Base-by-base conservation (phyloP, 192 early-diverging fungal species). In the Powellomyces hirtus region DNA sequence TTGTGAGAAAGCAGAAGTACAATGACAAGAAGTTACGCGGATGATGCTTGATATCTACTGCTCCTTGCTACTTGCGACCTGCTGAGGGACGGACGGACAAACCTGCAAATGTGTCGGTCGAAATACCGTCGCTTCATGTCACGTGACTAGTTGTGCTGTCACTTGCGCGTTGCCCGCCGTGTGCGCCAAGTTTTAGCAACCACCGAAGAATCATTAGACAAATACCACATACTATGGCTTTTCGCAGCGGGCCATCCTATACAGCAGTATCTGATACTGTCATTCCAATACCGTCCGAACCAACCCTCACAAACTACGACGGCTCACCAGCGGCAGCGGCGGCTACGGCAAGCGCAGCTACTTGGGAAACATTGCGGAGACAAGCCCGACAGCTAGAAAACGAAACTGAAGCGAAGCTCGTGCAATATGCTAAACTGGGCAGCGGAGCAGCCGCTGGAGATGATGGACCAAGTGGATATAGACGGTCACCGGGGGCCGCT, bases 301-400 rank as follows among this genome's bases (percentile, higher is more conserved):
- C 46, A 10, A 22, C 42, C 14, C 31, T 18, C 0, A n/a, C 50
- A 11, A 26, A 6, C 18, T 27, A 56, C 36, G 34, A 14, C 34
- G 57, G 56, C 18, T 46, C 68, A 14, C 18, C 69, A 26, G 13
- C 70, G 13, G 31, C 70, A 13, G 50, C 62, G 2, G 70, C 38
- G 34, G 55, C 29, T 0, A 42, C 62, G 24, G 62, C 62, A 14
- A 40, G 38, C 29, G 29, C 72, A 8, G 45, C 64, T 4, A 73
- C 29, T 0, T 92, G 91, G 91, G 91, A 92, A 44, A 64, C 68
- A 4, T 68, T 92, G 44, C 81, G 89, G 37, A 85, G 85, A 56
- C 86, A 91, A 36, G 90, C 86, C 13, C 79, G 90, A 44, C 80
- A 83, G 29, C 72, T 92, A 16, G 90, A 91, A 68, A 86, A 80